Conservation (phyloP, 305 asterid genomes). For the Vinca major region DNA sequence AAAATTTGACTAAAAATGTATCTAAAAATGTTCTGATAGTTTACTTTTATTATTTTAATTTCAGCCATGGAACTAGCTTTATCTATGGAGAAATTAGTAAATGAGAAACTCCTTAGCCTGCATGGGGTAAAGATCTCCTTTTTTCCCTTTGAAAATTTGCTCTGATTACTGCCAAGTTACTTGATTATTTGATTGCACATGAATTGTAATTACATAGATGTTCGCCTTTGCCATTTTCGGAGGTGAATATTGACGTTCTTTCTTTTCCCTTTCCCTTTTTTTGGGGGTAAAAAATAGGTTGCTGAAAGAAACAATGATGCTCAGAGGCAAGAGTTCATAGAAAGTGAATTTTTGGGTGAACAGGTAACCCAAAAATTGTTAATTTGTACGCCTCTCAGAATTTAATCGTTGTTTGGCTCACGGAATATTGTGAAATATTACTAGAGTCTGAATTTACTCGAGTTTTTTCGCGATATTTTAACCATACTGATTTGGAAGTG, state of each 20-base stretch:
- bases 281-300: constrained; percentile 34
- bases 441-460: too few species aligned
- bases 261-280: too few species aligned
- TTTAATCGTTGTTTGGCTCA: not conserved
- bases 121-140: constrained; percentile 35
- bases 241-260: too few species aligned
- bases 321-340: constrained; percentile 63
- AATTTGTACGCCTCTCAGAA: not conserved
- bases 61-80: constrained; percentile 82
- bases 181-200: not conserved
- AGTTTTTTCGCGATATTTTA: not conserved
- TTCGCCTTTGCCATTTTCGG: not conserved
- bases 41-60: constrained; percentile 15
- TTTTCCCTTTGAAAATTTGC: not conserved
- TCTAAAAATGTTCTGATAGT: constrained; percentile 3
- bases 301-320: constrained; percentile 56
- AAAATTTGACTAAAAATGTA: not conserved
- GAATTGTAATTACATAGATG: too few species aligned
- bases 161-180: not conserved
- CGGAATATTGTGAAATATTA: not conserved
- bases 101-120: constrained; percentile 53
- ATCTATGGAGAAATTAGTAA: constrained; percentile 70
- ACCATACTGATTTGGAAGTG: not conserved
- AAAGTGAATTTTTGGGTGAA: constrained; percentile 60
- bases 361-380: constrained; percentile 39